Evolutionary conservation across 2,329 filamentous ascomycete species (phyloP).

Genomic region (Ascochyta clinopodiicola): DNA sequence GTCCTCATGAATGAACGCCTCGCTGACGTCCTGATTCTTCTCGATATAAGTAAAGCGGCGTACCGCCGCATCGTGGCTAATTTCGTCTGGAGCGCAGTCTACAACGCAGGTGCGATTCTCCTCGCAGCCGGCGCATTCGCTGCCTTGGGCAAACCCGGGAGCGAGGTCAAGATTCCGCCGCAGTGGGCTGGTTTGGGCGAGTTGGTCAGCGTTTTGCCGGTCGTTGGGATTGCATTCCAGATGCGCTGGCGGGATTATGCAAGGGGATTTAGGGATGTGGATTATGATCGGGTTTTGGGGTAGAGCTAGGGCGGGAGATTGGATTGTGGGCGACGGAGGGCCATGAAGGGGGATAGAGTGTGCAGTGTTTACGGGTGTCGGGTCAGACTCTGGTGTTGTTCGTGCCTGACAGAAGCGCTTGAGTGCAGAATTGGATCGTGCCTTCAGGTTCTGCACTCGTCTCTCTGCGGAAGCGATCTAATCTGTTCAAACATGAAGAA

Average conservation of each 20-base stretch:
- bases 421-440: too few relatives aligned
- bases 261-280: conserved; percentile 11
- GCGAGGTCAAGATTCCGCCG: conserved; percentile 61
- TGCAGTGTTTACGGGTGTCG: too few relatives aligned
- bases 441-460: too few relatives aligned
- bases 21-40: conserved; percentile 62
- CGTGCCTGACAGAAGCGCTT: too few relatives aligned
- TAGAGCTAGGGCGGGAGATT: neutral
- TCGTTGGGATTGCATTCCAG: conserved; percentile 64
- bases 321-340: too few relatives aligned
- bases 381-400: too few relatives aligned
- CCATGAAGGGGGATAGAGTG: too few relatives aligned
- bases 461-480: too few relatives aligned
- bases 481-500: too few relatives aligned
- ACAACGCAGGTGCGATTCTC: conserved; percentile 73
- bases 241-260: conserved; percentile 50
- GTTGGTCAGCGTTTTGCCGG: conserved; percentile 75
- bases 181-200: conserved; percentile 74
- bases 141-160: conserved; percentile 25
- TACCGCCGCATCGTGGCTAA: conserved; percentile 63
- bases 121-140: conserved; percentile 66
- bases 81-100: conserved; percentile 73
- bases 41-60: conserved; percentile 59
- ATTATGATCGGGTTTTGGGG: neutral
- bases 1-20: conserved; percentile 68